Conservation (phyloP, 2,329 filamentous ascomycete genomes). For the Uncinocarpus reesii region DNA sequence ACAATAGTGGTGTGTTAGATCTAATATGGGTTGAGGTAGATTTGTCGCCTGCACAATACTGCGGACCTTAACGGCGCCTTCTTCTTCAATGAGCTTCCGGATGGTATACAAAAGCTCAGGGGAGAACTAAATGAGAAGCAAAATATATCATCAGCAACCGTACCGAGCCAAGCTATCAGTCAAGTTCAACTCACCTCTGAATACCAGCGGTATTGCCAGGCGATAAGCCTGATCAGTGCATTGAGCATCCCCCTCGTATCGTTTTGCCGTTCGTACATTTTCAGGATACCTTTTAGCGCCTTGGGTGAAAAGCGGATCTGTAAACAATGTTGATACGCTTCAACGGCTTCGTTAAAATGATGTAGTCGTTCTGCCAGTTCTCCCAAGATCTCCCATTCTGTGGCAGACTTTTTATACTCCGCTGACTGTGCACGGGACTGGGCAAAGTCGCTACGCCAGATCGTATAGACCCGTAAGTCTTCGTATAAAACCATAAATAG, state of each 20-base stretch:
- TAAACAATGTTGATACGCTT: slow-evolving; percentile 84
- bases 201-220: slow-evolving; percentile 99
- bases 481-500: slow-evolving; percentile 99
- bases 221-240: slow-evolving; percentile 80
- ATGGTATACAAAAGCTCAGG: slow-evolving; percentile 80
- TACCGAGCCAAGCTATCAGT: not conserved
- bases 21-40: slow-evolving; percentile 81
- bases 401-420: slow-evolving; percentile 90
- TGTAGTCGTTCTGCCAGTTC: slow-evolving; percentile 86
- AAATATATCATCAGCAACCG: not conserved
- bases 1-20: slow-evolving; percentile 92
- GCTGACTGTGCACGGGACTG: slow-evolving; percentile 89
- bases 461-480: slow-evolving; percentile 94
- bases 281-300: slow-evolving; percentile 74
- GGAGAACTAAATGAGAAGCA: slow-evolving; percentile 58
- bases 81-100: slow-evolving; percentile 88
- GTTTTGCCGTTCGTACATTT: slow-evolving; percentile 64
- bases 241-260: slow-evolving; percentile 72
- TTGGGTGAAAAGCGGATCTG: slow-evolving; percentile 85
- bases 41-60: slow-evolving; percentile 96
- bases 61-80: slow-evolving; percentile 91
- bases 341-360: slow-evolving; percentile 79
- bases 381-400: slow-evolving; percentile 97
- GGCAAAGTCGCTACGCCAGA: slow-evolving; percentile 96
- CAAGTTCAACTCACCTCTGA: slow-evolving; percentile 55